Evolutionary conservation across 495 filamentous ascomycete genomes (phyloP), one percentile per base, ranked within the genome.

Genomic region (Margaritispora aquatica): DNA sequence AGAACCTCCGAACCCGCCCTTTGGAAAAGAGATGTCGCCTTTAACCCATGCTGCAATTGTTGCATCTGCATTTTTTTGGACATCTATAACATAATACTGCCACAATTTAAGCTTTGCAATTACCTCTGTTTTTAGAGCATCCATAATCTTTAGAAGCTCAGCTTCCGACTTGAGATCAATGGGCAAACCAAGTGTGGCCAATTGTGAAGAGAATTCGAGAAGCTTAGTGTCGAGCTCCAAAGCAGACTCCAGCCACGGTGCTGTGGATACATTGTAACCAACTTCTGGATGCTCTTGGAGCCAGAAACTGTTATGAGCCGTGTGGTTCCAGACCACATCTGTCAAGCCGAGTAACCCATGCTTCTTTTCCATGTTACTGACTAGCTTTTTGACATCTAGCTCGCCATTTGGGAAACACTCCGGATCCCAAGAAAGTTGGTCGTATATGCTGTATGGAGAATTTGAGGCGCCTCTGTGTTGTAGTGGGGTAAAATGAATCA

Each of bases 291-390:
- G 92, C 56, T 91, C 87, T 69, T 96, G 79, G 19, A 99, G 77
- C 95, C 95, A 99, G 59, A 86, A 81, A 72, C 88, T 96, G 71
- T 97, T 96, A 71, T 96, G 80, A 2, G 95, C 95, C 23, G 95
- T 99, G 71, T 99, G 95, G 63, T 99, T 99, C 83, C 91, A 93
- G 23, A 99, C 95, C 50, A 99, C 92, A 69, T 99, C 95, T 1
- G 94, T 96, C 75, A 99, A 70, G 62, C 88, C 91, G 48, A 97
- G 77, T 50, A 99, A 74, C 0, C 88, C 88, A 69, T 93, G 84
- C 41, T 96, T 84, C 26, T 87, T 82, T 69, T 95, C 89, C 83
- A 99, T 88, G 69, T 81, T 88, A 22, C 81, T 71, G 51, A 95
- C 83, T 73, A 99, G 77, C 22, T 81, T 74, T 56, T 84, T 74